These are phyloP conservation scores for Chrysoporthe austroafricana DNA, from an alignment of 2,329 filamentous ascomycete genomes.

Conservation along the genomic window DNA sequence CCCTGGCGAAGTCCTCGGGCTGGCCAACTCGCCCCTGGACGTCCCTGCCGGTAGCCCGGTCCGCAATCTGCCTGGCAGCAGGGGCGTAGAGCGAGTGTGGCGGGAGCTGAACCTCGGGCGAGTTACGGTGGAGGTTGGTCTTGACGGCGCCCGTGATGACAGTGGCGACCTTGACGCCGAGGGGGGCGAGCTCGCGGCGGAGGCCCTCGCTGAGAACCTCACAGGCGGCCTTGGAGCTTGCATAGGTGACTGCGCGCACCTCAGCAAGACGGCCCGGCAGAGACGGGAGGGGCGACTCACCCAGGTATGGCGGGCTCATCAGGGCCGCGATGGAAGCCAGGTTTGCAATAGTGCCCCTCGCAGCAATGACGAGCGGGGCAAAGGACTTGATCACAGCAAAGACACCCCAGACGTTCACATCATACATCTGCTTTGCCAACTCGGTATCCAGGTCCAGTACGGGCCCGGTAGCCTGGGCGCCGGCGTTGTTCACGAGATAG, in stretches of 20 bases:
- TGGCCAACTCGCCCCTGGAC: neutral
- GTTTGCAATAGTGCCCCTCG: too few relatives aligned
- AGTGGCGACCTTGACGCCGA: conserved; percentile 4
- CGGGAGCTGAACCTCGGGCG: neutral
- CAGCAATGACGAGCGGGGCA: too few relatives aligned
- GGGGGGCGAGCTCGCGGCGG: conserved; percentile 3
- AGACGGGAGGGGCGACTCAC: too few relatives aligned
- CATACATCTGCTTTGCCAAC: too few relatives aligned
- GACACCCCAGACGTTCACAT: too few relatives aligned
- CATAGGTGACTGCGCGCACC: neutral
- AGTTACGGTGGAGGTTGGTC: neutral
- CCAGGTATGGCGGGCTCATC: too few relatives aligned
- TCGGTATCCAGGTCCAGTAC: too few relatives aligned
- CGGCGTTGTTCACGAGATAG: too few relatives aligned
- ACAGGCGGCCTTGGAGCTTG: neutral
- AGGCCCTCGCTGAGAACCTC: neutral
- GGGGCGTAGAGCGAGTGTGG: neutral
- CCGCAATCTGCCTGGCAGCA: neutral
- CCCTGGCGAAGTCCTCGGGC: neutral
- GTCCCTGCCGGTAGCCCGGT: neutral
- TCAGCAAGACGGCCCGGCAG: neutral
- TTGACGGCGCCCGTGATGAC: conserved; percentile 1
- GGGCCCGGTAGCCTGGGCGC: too few relatives aligned
- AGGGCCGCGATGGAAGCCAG: too few relatives aligned
- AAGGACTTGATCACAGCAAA: too few relatives aligned